Evolutionary conservation across 2,329 filamentous ascomycete species (phyloP).

Genomic region (Sporothrix inflata): DNA sequence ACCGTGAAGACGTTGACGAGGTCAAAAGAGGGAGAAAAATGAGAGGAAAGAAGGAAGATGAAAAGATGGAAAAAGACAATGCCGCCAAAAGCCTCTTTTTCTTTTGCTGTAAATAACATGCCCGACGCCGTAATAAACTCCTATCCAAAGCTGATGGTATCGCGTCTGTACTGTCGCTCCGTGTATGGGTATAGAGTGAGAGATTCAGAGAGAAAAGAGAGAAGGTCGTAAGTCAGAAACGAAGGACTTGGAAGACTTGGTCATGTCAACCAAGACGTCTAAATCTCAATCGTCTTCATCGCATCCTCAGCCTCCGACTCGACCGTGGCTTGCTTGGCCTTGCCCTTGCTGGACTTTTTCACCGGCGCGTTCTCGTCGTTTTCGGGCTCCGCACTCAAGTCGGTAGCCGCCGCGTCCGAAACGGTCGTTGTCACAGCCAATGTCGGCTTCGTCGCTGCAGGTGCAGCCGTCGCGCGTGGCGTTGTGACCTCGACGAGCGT

Average conservation of each 20-base stretch:
- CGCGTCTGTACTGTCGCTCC: constrained; percentile 8
- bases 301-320: constrained; percentile 47
- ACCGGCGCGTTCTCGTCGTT: constrained; percentile 26
- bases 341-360: constrained; percentile 9
- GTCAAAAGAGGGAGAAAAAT: constrained; percentile 7
- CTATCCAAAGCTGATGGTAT: constrained; percentile 32
- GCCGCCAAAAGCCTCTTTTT: constrained; percentile 21
- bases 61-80: constrained; percentile 16
- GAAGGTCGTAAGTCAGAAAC: not conserved
- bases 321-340: constrained; percentile 6
- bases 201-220: constrained; percentile 22
- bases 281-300: constrained; percentile 68
- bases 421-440: constrained; percentile 26
- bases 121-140: constrained; percentile 32
- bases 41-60: not conserved
- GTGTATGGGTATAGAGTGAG: constrained; percentile 18
- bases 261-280: constrained; percentile 29
- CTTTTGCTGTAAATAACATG: constrained; percentile 27
- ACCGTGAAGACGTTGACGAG: too few relatives aligned
- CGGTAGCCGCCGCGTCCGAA: not conserved
- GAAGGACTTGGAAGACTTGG: not conserved
- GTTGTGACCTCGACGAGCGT: constrained; percentile 62
- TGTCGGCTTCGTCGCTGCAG: not conserved
- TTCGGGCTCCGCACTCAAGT: not conserved
- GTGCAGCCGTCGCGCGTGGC: constrained; percentile 41